These are phyloP conservation scores for Exophiala calicioides DNA, from an alignment of 2,329 filamentous ascomycete genomes.

Conservation along the genomic window DNA sequence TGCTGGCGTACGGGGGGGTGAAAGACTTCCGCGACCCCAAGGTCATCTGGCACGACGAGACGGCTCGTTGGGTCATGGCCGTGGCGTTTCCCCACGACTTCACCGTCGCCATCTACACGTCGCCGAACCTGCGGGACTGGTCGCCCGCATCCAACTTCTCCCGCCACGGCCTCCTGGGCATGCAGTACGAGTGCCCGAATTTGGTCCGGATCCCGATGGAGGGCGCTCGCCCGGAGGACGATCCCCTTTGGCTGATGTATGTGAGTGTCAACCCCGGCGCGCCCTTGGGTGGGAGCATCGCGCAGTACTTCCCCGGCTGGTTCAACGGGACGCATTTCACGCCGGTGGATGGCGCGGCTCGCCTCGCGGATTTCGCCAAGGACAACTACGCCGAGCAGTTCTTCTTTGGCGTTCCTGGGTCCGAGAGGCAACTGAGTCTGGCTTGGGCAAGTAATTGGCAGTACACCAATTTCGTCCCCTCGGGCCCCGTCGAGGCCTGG, in stretches of 20 bases:
- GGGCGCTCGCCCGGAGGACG: conserved; percentile 16
- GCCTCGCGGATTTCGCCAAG: conserved; percentile 36
- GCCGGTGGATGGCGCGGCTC: conserved; percentile 28
- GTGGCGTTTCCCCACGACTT: conserved; percentile 58
- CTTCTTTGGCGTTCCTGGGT: conserved; percentile 51
- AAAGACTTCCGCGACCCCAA: conserved; percentile 67
- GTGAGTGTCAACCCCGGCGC: conserved; percentile 40
- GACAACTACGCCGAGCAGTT: conserved; percentile 55
- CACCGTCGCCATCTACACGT: conserved; percentile 62
- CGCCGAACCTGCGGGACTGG: conserved; percentile 61
- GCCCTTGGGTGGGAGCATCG: conserved; percentile 36
- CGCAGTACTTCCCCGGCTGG: conserved; percentile 45
- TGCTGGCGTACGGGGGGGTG: conserved; percentile 57
- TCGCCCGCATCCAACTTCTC: conserved; percentile 60
- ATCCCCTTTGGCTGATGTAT: conserved; percentile 33
- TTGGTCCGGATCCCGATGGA: conserved; percentile 57
- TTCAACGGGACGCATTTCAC: conserved; percentile 66
- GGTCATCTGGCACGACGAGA: conserved; percentile 58
- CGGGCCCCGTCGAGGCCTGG: conserved; percentile 55
- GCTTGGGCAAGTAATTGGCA: conserved; percentile 64
- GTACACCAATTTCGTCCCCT: conserved; percentile 58
- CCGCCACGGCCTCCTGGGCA: conserved; percentile 52
- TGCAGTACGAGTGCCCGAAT: conserved; percentile 66
- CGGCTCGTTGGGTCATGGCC: conserved; percentile 59
- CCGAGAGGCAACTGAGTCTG: conserved; percentile 49